Conservation (phyloP, 169 alveolate genomes). For the Eimeria praecox region DNA sequence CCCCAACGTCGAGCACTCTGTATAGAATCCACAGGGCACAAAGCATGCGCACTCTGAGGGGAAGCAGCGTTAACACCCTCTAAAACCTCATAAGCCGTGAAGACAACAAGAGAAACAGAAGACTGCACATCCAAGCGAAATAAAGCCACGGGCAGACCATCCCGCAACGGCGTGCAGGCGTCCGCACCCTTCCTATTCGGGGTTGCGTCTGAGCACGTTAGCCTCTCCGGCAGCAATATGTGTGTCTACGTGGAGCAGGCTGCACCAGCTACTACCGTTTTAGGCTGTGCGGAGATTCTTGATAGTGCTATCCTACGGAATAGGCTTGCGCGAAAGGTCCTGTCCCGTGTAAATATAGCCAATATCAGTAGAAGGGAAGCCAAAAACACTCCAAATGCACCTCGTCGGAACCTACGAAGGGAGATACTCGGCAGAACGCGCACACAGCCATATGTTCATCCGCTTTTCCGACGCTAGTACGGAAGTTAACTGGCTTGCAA, state of each 20-base stretch:
- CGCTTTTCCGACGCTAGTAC: not conserved
- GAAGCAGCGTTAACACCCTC: not conserved
- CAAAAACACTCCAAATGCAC: slow-evolving; percentile 79
- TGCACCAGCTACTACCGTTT: not conserved
- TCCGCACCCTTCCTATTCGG: not conserved
- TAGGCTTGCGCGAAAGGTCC: slow-evolving; percentile 42
- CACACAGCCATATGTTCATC: not conserved
- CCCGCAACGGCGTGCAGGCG: not conserved
- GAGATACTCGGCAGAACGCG: not conserved
- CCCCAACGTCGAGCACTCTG: slow-evolving; percentile 77
- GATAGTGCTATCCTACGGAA: slow-evolving; percentile 34
- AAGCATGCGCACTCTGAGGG: not conserved
- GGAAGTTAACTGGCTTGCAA: not conserved
- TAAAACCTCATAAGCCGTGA: not conserved
- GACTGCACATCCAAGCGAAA: not conserved
- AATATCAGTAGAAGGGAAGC: slow-evolving; percentile 68
- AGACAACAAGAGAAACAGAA: not conserved
- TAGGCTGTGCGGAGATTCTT: not conserved
- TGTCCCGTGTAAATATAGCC: slow-evolving; percentile 63
- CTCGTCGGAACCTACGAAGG: slow-evolving; percentile 75
- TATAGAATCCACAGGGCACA: not conserved
- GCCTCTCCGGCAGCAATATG: not conserved
- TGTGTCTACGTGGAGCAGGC: not conserved
- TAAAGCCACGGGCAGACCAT: not conserved
- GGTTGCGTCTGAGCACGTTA: not conserved